A percentile compares a stretch with the other conserved stretches of the same genome.
Evolutionary conservation across 2,329 filamentous ascomycete genomes (phyloP).

Genomic region (Alternaria viburni): DNA sequence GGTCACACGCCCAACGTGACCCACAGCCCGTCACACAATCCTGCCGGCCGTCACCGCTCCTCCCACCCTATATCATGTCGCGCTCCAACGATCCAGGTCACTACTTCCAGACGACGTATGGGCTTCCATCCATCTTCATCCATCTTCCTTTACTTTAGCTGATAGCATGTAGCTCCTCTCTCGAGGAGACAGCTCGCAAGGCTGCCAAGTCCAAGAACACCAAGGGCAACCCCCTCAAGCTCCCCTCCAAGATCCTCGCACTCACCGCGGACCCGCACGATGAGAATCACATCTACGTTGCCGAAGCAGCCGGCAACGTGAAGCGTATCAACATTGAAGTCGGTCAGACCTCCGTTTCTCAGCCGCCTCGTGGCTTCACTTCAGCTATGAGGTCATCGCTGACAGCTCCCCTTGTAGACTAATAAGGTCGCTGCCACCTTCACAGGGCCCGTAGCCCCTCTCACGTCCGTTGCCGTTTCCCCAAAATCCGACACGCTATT

Average conservation of each 20-base stretch:
- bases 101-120: slow-evolving; percentile 93
- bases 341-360: slow-evolving; percentile 53
- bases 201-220: slow-evolving; percentile 79
- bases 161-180: slow-evolving; percentile 53
- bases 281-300: slow-evolving; percentile 71
- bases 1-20: slow-evolving; percentile 13
- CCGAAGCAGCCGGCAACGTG: slow-evolving; percentile 84
- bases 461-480: slow-evolving; percentile 54
- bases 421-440: slow-evolving; percentile 59
- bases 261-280: slow-evolving; percentile 71
- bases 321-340: slow-evolving; percentile 78
- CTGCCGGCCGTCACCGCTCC: slow-evolving; percentile 11
- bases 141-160: slow-evolving; percentile 4
- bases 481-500: slow-evolving; percentile 64
- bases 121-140: slow-evolving; percentile 12
- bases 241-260: slow-evolving; percentile 87
- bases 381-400: slow-evolving; percentile 7
- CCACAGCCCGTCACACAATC: not conserved
- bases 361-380: not conserved
- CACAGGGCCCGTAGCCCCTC: slow-evolving; percentile 76
- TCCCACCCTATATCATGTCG: slow-evolving; percentile 38
- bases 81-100: slow-evolving; percentile 69
- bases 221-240: slow-evolving; percentile 77
- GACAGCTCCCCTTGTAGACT: slow-evolving; percentile 25
- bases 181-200: slow-evolving; percentile 64